phyloP scores from a whole-genome alignment of 192 early-diverging fungal genomes.

The Pilaira anomala region DNA sequence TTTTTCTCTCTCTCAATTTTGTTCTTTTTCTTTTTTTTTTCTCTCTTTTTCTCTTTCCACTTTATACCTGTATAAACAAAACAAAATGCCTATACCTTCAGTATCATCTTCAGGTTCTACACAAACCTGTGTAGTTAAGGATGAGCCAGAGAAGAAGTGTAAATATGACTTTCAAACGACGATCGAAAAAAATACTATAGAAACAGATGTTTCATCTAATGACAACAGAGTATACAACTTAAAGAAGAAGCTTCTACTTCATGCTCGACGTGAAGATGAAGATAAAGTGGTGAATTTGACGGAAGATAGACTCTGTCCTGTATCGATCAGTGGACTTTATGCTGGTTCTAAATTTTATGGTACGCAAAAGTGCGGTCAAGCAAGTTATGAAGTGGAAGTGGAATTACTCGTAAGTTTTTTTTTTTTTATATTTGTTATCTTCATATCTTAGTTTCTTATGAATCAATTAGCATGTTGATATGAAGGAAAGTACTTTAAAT shows the following conservation, averaged over 20 bases:
- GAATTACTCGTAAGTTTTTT: conserved; percentile 59
- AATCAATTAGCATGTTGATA: conserved; percentile 62
- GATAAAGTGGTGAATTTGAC: conserved; percentile 24
- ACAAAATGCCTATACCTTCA: conserved; percentile 16
- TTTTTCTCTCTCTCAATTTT: not conserved
- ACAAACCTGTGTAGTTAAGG: too few relatives aligned
- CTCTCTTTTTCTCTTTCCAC: not conserved
- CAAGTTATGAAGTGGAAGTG: conserved; percentile 64
- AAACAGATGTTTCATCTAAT: too few relatives aligned
- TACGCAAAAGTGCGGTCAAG: conserved; percentile 57
- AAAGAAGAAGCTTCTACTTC: conserved; percentile 11
- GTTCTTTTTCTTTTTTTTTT: not conserved
- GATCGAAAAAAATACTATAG: too few relatives aligned
- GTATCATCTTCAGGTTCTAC: not conserved
- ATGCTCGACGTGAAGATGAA: conserved; percentile 11
- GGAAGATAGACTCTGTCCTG: conserved; percentile 14
- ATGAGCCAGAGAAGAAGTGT: too few relatives aligned
- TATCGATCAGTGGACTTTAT: conserved; percentile 43
- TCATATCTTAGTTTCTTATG: not conserved
- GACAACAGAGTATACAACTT: too few relatives aligned
- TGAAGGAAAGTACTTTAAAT: conserved; percentile 63
- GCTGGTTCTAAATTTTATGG: conserved; percentile 63
- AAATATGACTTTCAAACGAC: too few relatives aligned
- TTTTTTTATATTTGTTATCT: not conserved
- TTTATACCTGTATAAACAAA: not conserved